Evolutionary conservation across 805 yeast genomes (phyloP), one percentile per base, ranked within the genome.

Genomic region (Metschnikowia shivogae): DNA sequence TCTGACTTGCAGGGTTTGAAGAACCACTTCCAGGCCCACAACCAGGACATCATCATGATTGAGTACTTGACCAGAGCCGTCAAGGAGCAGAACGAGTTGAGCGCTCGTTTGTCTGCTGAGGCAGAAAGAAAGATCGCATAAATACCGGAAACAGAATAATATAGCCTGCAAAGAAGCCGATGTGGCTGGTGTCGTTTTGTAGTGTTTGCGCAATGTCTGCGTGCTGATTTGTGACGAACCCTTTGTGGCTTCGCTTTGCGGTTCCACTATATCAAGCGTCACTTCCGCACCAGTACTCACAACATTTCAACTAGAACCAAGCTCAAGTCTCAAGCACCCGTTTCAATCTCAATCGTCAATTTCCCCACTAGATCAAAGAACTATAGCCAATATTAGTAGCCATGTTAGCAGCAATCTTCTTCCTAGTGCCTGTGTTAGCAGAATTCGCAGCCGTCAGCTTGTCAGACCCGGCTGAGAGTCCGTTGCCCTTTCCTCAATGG

Each of bases 61-160:
- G 92, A 86, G 61, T 86, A 84, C 61, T 75, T 89, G 65, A 84
- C 95, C 46, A 81, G 84, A 54, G 86, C 93, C 44, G 81, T 89
- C 56, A 86, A 85, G 70, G 85, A 89, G 52, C 96, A 89, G 70
- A 76, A 87, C 52, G 90, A 85, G 62, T 73, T 85, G 59, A 80
- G 89, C 58, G 81, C 89, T 39, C 81, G 86, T 63, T 75, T 87
- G 58, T 82, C 88, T 39, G 80, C 84, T 30, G 57, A 53, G 52
- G 58, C 57, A 19, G 58, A 55, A 51, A 51, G 50, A 53, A 51
- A 50, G 52, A 42, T 46, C 29, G 50, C 51, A 44, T 50, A 44
- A 36, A 12, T 28, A n/a, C 13, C 34, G 39, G 40, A 13, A 19
- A 29, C 29, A 37, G 40, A 37, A 29, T 37, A 36, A 36, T 36